Evolutionary conservation across 768 basidiomycete species (phyloP), one percentile per base, ranked within the genome.

Genomic region (Jaapia argillacea): DNA sequence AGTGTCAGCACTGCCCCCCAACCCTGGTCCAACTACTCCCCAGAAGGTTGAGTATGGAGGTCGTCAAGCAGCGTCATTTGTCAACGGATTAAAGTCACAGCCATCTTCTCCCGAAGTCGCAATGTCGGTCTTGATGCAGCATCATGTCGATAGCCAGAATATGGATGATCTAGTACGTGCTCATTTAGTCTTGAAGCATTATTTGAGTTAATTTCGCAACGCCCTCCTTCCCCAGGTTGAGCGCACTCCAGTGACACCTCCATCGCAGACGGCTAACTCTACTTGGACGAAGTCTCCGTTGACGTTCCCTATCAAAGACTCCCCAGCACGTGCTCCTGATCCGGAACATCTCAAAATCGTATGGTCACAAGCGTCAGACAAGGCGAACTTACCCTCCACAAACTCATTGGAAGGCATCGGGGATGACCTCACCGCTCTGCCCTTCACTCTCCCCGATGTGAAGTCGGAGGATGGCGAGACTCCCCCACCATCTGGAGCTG

Each of bases 391-490:
- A 25, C 75, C 79, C 45, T 67, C 75, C 6, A 71, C 83, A 20
- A 93, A 92, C 58, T 91, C 88, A 2, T 63, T 93, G 45, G 81
- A 88, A 55, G 82, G 80, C 14, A 87, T 93, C 44, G 77, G 79
- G 22, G 87, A 90, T 54, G 90, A 92, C 54, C 66, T 88, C 44
- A 81, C 82, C 24, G 69, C 80, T 20, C 66, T 91, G 24, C 86
- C 87, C 7, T 85, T 85, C 60, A 81, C 82, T 4, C 58, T 90
- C 25, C 86, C 85, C 54, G 88, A 91, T 44, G 81, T 88, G 41
- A 90, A 89, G 57, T 85, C 85, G 7, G 87, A 89, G 56, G 85
- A 85, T 51, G 87, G 85, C 16, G 81, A 79, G 57, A 85, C 84
- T 2, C 83, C 85, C 2, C 85, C 85, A 12, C 78, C 82, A 5